Evolutionary conservation across 2,329 filamentous ascomycete genomes (phyloP).

Genomic region (Diaporthe eres): DNA sequence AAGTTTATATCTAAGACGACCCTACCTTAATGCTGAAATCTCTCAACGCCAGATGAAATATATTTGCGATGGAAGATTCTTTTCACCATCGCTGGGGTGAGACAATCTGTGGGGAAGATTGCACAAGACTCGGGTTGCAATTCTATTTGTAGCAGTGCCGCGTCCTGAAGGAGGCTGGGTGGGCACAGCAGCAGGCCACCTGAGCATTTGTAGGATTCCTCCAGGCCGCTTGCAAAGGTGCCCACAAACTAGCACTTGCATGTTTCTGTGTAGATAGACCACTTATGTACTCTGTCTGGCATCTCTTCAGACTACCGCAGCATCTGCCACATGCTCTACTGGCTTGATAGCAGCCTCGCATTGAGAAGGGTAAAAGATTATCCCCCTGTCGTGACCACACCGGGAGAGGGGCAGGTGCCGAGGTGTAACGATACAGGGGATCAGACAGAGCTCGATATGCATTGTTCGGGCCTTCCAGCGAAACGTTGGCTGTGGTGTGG

Average conservation of each 20-base stretch:
- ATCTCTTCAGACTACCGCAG: not conserved
- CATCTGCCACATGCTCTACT: not conserved
- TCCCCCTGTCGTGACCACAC: constrained; percentile 2
- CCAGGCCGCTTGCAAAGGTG: not conserved
- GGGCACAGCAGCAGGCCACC: not conserved
- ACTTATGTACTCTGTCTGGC: too few species aligned
- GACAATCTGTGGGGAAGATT: not conserved
- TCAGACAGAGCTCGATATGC: constrained; percentile 13
- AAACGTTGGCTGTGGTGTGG: constrained; percentile 21
- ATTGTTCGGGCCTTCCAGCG: not conserved
- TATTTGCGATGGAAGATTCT: not conserved
- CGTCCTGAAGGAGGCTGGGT: constrained; percentile 1
- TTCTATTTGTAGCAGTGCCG: constrained; percentile 7
- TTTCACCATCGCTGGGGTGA: not conserved
- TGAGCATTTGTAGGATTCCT: constrained; percentile 3
- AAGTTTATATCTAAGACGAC: not conserved
- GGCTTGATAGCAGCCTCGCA: constrained; percentile 8
- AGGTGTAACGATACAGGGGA: constrained; percentile 28
- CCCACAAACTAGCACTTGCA: not conserved
- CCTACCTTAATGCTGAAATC: not conserved
- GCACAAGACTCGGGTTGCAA: not conserved
- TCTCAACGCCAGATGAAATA: not conserved
- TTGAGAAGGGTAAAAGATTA: not conserved
- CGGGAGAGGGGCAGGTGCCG: constrained; percentile 7
- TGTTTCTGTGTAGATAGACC: not conserved